Conservation (phyloP, 768 basidiomycete species). For the Phaeotremella fagi region DNA sequence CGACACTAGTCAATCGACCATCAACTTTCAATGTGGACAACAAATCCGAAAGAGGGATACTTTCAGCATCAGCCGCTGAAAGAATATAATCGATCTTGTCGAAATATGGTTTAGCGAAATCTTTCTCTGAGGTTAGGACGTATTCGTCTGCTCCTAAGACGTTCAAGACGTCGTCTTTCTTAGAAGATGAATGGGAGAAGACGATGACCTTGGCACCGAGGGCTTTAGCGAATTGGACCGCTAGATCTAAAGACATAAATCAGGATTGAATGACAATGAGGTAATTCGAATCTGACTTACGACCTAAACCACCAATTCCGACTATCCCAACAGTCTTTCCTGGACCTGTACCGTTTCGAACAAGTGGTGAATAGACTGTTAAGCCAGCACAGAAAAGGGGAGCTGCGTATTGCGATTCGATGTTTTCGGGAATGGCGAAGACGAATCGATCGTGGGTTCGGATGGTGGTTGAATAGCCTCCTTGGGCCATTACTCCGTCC, state of each 20-base stretch:
- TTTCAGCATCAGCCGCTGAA: slow-evolving; percentile 50
- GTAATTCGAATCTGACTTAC: slow-evolving; percentile 9
- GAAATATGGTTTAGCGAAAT: slow-evolving; percentile 40
- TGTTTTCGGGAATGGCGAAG: slow-evolving; percentile 48
- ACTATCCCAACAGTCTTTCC: slow-evolving; percentile 64
- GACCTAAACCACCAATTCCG: slow-evolving; percentile 62
- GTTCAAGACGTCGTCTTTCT: slow-evolving; percentile 57
- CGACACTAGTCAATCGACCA: slow-evolving; percentile 56
- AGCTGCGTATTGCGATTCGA: slow-evolving; percentile 44
- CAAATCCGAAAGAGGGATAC: slow-evolving; percentile 54
- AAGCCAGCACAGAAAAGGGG: slow-evolving; percentile 49
- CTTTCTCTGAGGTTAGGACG: slow-evolving; percentile 32
- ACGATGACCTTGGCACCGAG: slow-evolving; percentile 59
- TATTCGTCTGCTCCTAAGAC: slow-evolving; percentile 47
- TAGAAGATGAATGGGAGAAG: slow-evolving; percentile 58
- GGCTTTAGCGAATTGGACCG: slow-evolving; percentile 54
- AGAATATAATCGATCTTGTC: slow-evolving; percentile 50
- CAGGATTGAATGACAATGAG: neutral
- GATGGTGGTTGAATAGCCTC: slow-evolving; percentile 49
- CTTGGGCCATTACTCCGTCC: slow-evolving; percentile 42
- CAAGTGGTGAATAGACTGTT: slow-evolving; percentile 49
- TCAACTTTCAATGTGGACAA: slow-evolving; percentile 56
- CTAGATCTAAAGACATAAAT: slow-evolving; percentile 24
- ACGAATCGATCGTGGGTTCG: slow-evolving; percentile 46
- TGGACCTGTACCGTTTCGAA: slow-evolving; percentile 56